Percentiles rank a stretch among this genome's conserved stretches.
These are phyloP conservation scores for Phyllosticta citribraziliensis DNA, from an alignment of 2,329 filamentous ascomycete species.

Conservation along the genomic window DNA sequence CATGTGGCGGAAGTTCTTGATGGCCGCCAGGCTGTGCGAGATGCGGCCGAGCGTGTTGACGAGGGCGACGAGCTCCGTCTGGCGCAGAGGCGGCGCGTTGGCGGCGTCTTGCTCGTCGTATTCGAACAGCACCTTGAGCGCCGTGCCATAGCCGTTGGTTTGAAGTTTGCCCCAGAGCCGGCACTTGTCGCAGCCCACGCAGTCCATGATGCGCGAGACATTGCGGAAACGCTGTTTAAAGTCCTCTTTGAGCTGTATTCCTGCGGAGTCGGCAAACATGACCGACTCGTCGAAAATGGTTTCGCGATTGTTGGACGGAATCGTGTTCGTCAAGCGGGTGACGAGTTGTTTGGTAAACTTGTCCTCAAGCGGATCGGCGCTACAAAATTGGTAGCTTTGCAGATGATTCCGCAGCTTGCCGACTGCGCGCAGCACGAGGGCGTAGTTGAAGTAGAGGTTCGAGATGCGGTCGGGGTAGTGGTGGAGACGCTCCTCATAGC, in stretches of 20 bases:
- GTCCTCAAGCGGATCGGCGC: conserved; percentile 73
- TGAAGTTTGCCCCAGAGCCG: conserved; percentile 96
- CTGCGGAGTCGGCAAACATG: conserved; percentile 69
- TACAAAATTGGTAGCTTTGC: conserved; percentile 81
- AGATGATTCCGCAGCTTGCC: conserved; percentile 82
- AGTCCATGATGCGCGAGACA: conserved; percentile 94
- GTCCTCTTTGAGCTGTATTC: conserved; percentile 80
- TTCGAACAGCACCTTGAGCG: conserved; percentile 92
- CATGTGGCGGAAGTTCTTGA: conserved; percentile 59
- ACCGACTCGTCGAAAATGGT: conserved; percentile 89
- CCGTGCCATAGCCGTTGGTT: conserved; percentile 87
- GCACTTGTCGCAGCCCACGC: conserved; percentile 97
- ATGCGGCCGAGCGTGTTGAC: conserved; percentile 90
- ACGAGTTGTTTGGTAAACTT: conserved; percentile 71
- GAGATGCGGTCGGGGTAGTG: conserved; percentile 81
- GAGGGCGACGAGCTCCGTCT: conserved; percentile 87
- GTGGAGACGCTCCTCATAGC: conserved; percentile 82
- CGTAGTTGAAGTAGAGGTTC: conserved; percentile 99
- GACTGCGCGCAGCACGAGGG: conserved; percentile 81
- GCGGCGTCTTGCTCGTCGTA: conserved; percentile 60
- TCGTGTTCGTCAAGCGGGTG: conserved; percentile 59
- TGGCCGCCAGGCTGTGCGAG: conserved; percentile 65
- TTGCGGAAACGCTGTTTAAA: conserved; percentile 97
- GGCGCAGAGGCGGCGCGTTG: conserved; percentile 61
- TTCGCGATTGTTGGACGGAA: conserved; percentile 46